A percentile compares a stretch with the other conserved stretches of the same genome.
Conservation (phyloP, 2,329 filamentous ascomycete genomes). For the Alternaria arborescens region DNA sequence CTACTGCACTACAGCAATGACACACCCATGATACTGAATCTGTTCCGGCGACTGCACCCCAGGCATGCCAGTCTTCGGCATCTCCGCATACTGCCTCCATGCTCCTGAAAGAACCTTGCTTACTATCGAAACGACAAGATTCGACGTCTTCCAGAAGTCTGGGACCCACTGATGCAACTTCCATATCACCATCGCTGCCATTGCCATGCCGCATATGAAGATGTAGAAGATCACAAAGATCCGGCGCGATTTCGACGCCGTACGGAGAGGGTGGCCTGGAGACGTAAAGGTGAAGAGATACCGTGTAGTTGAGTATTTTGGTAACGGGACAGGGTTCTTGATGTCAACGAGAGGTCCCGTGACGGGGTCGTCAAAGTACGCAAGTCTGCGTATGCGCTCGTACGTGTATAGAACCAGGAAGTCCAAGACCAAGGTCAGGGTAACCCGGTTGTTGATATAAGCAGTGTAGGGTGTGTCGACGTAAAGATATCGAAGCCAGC, state of each 20-base stretch:
- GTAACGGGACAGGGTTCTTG: background rate
- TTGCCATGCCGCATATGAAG: background rate
- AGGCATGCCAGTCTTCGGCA: background rate
- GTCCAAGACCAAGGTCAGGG: background rate
- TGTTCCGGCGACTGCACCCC: background rate
- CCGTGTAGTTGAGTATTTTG: background rate
- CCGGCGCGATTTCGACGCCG: background rate
- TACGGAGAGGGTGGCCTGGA: background rate
- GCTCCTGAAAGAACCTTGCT: background rate
- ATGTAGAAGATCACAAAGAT: background rate
- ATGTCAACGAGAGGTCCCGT: background rate
- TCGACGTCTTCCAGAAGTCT: background rate
- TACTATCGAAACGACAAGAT: background rate
- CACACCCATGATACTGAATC: background rate
- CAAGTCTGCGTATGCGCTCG: constrained; percentile 1
- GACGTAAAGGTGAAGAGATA: constrained; percentile 1
- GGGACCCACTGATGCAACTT: background rate
- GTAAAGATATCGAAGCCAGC: background rate
- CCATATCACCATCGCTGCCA: background rate
- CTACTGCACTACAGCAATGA: background rate
- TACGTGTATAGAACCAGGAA: background rate
- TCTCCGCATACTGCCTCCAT: background rate
- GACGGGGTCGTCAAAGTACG: background rate
- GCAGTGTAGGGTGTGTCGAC: constrained; percentile 1
- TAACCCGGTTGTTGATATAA: constrained; percentile 4